Conservation (phyloP, 2,329 filamentous ascomycete genomes). For the Polychaeton citri region DNA sequence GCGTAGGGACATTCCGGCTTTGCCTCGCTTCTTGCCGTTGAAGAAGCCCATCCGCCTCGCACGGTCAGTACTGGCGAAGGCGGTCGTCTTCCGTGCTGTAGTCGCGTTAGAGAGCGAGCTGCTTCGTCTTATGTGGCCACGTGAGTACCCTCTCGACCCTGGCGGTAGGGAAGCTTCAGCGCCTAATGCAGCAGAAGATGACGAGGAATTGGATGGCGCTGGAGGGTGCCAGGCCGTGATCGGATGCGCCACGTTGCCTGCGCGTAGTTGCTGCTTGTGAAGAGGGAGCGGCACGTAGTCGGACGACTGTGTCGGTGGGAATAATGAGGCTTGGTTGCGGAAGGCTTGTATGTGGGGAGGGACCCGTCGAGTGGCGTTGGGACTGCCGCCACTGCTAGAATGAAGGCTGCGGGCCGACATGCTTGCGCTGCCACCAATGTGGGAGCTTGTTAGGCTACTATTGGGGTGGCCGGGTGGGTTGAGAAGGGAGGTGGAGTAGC, state of each 20-base stretch:
- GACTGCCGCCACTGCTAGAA: neutral
- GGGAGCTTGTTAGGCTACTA: neutral
- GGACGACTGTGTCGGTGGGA: constrained; percentile 11
- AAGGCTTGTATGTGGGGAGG: constrained; percentile 21
- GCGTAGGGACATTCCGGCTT: neutral
- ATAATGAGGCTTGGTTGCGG: constrained; percentile 17
- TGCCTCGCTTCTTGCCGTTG: neutral
- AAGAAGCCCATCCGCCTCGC: neutral
- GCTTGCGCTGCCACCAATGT: neutral
- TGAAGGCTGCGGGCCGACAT: neutral
- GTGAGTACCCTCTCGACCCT: neutral
- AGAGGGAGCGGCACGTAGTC: constrained; percentile 14
- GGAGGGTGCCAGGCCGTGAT: constrained; percentile 23
- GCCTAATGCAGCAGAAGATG: neutral
- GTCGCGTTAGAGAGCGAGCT: neutral
- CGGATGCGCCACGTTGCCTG: constrained; percentile 17
- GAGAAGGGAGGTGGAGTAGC: constrained; percentile 15
- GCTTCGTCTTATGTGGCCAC: neutral
- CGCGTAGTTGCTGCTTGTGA: constrained; percentile 3
- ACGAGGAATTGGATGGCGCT: constrained; percentile 5
- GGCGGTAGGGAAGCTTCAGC: neutral
- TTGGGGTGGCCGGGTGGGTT: constrained; percentile 11
- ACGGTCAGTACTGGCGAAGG: neutral
- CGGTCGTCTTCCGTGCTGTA: neutral
- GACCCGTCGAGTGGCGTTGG: constrained; percentile 6